These are phyloP conservation scores for Magnolia kwangsiensis DNA, from an alignment of 164 flowering plant species.

Conservation along the genomic window DNA sequence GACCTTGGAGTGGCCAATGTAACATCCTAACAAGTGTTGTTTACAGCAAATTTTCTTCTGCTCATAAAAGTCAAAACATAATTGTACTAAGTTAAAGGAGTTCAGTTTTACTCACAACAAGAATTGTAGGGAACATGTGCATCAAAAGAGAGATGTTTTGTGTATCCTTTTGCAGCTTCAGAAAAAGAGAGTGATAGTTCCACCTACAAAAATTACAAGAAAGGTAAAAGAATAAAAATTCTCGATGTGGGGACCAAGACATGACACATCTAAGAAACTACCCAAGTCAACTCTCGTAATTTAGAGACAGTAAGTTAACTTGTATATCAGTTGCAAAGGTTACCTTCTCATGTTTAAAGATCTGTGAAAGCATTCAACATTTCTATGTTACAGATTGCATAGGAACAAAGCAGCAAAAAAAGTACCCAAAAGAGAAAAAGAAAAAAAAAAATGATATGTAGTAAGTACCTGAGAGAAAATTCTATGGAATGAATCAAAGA, in stretches of 20 bases:
- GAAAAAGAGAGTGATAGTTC: slow-evolving; percentile 70
- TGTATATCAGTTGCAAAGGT: slow-evolving; percentile 53
- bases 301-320: slow-evolving; percentile 30
- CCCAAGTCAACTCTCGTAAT: background rate
- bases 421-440: background rate
- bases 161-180: slow-evolving; percentile 91
- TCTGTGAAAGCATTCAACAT: slow-evolving; percentile 33
- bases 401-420: background rate
- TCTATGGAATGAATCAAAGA: slow-evolving; percentile 72
- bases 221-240: background rate
- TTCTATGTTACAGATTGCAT: background rate
- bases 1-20: too few relatives aligned
- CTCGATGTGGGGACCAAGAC: background rate
- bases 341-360: slow-evolving; percentile 66
- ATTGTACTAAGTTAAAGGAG: background rate
- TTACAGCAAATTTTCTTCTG: background rate
- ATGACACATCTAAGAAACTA: background rate
- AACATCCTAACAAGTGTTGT: too few relatives aligned
- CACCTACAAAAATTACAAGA: slow-evolving; percentile 34
- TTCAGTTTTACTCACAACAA: slow-evolving; percentile 59
- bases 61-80: background rate
- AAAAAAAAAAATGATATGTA: background rate
- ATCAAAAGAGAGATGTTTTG: slow-evolving; percentile 60
- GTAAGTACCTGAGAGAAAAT: slow-evolving; percentile 78
- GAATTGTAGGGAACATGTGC: slow-evolving; percentile 71